Base-by-base conservation (phyloP, 441 rosid species). In the Pelargonium myrrhifolium region DNA sequence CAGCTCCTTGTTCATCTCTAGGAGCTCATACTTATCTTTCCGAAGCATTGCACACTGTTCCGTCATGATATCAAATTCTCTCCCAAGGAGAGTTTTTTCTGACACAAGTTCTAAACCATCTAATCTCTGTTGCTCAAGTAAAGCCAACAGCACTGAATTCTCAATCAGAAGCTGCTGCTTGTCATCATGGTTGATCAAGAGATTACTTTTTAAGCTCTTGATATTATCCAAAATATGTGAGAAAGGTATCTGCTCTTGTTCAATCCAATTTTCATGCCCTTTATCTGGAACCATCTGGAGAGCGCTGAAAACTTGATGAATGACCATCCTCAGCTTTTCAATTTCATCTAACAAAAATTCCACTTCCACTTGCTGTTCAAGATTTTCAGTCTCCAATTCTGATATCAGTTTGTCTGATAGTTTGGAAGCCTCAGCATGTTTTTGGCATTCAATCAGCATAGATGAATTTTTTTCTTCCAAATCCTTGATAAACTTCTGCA, bases 321-420 rank as follows among this genome's bases (percentile, higher is more conserved):
- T 81, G 62, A 76, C 85, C 6, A 65, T 65, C 65, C 86, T 85
- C 76, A 83, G 81, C 70, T 81, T 82, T 62, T 83, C 83, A 69
- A 92, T 79, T 80, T 92, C 89, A 68, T 85, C 87, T 43, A 84
- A 82, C 71, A 83, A 85, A 72, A 91, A 81, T 63, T 87, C 88
- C 71, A 81, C 77, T 77, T 86, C 96, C 78, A 88, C 81, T 74
- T 83, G 91, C 79, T 83, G 91, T 78, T 86, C 91, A 0, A 88
- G 85, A 80, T 82, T 88, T 80, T 86, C 91, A 53, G 75, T 80
- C 79, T 88, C 89, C 72, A 86, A 75, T 66, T 86, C 88, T 14
- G 84, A 64, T 37, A 88, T 85, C 73, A 86, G 72, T 66, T 81
- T 81, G 64, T 81, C 82, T 3, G 91, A 84, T 31, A 83, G 65